Evolutionary conservation across 495 filamentous ascomycete genomes (phyloP), one percentile per base, ranked within the genome.

Genomic region (Viridothelium virens): DNA sequence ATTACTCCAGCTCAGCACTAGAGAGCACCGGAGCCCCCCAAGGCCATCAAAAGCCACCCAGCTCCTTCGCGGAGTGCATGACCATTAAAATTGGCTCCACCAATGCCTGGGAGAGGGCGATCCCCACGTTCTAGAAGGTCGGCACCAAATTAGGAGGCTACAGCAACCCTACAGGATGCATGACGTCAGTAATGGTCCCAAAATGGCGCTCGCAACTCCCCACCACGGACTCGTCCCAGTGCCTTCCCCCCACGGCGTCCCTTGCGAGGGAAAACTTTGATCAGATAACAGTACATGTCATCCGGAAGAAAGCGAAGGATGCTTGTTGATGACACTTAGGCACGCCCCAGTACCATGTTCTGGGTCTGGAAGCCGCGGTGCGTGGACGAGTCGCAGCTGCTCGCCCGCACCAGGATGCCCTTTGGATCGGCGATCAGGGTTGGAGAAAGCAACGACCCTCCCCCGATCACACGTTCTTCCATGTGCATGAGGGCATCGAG

Each of bases 131-230:
- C 25, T 25, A 25, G 25, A 25, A 44, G 41, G 41, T 7, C 14
- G 41, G 41, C 41, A 44, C 41, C 14, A 44, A 7, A 44, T 44
- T 7, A 44, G 25, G 7, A 44, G 7, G 6, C 14, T 44, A 44
- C 41, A 14, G 41, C 41, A 25, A 25, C 25, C 25, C 25, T 1
- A 44, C 41, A 44, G 41, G 53, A 59, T 59, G 53, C 18, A 59
- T 59, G 53, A 59, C 53, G 53, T 59, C 53, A 59, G 53, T 18
- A 59, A 59, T 59, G 53, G 53, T 31, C 18, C 25, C 11, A 36
- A 59, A 59, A n/a, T 36, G 53, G 53, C 53, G 25, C 36, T 3
- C 53, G 41, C 25, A 25, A 25, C 25, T 25, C 25, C 25, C 25
- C 25, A 25, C 25, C 25, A 25, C 25, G 25, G 25, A 25, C 25